A percentile compares a stretch with the other conserved stretches of the same genome.
Conservation (phyloP, 768 basidiomycete genomes). For the Cyclocybe cylindracea region DNA sequence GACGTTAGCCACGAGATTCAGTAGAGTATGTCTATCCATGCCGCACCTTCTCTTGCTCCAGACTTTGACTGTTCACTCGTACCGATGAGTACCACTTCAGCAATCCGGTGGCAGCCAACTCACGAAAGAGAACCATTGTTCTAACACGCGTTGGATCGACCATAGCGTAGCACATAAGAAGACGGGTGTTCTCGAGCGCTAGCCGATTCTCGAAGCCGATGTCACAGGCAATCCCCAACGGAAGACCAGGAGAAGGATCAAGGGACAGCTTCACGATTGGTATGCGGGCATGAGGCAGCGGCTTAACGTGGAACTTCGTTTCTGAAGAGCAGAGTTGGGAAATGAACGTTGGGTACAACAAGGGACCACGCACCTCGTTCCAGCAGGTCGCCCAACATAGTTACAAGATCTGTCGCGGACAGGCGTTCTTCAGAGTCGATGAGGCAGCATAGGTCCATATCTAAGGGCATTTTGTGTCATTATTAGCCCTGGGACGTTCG, state of each 20-base stretch:
- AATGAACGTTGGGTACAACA: conserved; percentile 3
- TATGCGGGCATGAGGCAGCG: conserved; percentile 94
- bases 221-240: conserved; percentile 92
- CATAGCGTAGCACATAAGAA: conserved; percentile 97
- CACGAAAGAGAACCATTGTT: conserved; percentile 94
- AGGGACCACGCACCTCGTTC: conserved; percentile 69
- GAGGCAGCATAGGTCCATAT: conserved; percentile 98
- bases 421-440: conserved; percentile 84
- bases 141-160: conserved; percentile 93
- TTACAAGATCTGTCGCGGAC: conserved; percentile 87
- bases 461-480: conserved; percentile 38
- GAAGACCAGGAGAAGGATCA: conserved; percentile 79
- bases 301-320: conserved; percentile 95
- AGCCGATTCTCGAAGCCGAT: conserved; percentile 98
- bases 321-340: conserved; percentile 46
- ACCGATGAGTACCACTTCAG: not conserved
- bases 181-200: conserved; percentile 93
- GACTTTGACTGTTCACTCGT: conserved; percentile 76
- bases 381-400: conserved; percentile 89
- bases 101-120: conserved; percentile 37
- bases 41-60: conserved; percentile 93
- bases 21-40: not conserved
- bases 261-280: conserved; percentile 97
- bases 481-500: conserved; percentile 2
- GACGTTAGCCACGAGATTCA: not conserved